Base-by-base conservation (phyloP, 305 asterid species). In the Ilex paraguariensis region DNA sequence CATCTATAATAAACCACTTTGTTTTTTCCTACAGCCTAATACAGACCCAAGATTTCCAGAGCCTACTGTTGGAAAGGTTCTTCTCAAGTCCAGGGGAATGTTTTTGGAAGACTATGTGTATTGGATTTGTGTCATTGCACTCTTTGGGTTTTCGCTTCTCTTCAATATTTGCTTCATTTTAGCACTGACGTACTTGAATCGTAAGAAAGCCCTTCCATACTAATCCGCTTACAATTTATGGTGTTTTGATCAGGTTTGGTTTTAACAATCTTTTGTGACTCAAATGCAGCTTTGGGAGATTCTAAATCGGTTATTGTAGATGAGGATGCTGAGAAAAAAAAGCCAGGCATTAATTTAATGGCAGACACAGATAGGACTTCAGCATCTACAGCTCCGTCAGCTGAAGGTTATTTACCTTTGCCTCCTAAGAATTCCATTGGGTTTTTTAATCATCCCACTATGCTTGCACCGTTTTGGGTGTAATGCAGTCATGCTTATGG, bases 41-140 rank as follows among this genome's bases (percentile, higher is more conserved):
- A 78, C 16, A 3, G 95, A 81, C 59, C 12, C 63, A 3, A 81
- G 84, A 61, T 82, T 79, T 81, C 0, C 78, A 13, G 81, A 82
- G 66, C 75, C 83, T 31, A 90, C 97, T 54, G 95, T 90, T 17
- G 97, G 97, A 14, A 81, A 76, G 81, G 95, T 84, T 76, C 96
- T 90, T 79, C 91, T 90, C 57, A 84, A 69, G 73, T 44, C 82
- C 66, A 82, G 97, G 80, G 94, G 97, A 73, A 90, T 90, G 97
- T 90, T 65, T 77, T 46, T 70, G 14, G 85, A 84, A 66, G 96
- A 87, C 40, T 74, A 84, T 62, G 83, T 82, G 95, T 91, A 71
- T 68, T 91, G 98, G 98, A 57, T 91, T 54, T 87, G 95, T 59
- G 63, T 91, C 32, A 33, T 72, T 75, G 96, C 95, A 61, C 94